phyloP scores from a whole-genome alignment of 768 basidiomycete genomes.

The Symmetrospora coprosmae region DNA sequence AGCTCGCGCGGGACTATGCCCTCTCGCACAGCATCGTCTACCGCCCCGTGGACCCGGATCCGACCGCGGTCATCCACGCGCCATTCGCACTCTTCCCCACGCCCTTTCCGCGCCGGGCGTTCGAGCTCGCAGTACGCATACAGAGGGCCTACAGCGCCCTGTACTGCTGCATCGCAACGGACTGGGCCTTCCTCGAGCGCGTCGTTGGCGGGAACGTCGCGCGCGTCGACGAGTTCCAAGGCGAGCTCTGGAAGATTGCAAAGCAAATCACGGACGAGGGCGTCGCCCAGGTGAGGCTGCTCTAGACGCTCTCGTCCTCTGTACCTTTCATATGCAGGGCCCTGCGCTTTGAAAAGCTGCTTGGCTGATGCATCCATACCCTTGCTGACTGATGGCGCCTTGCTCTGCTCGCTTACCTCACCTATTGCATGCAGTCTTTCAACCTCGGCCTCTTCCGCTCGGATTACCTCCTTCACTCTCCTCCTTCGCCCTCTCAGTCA shows the following conservation, averaged over 20 bases:
- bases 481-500: slow-evolving; percentile 35
- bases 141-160: slow-evolving; percentile 70
- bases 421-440: slow-evolving; percentile 45
- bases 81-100: slow-evolving; percentile 78
- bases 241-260: slow-evolving; percentile 78
- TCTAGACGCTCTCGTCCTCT: not conserved
- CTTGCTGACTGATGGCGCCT: not conserved
- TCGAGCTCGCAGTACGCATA: slow-evolving; percentile 50
- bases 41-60: slow-evolving; percentile 44
- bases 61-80: slow-evolving; percentile 67
- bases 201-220: slow-evolving; percentile 73
- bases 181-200: slow-evolving; percentile 61
- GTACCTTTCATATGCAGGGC: too few species aligned
- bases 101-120: slow-evolving; percentile 62
- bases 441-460: slow-evolving; percentile 86
- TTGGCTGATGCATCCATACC: too few species aligned
- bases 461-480: slow-evolving; percentile 72
- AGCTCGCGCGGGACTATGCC: slow-evolving; percentile 52
- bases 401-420: not conserved
- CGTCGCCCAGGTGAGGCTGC: slow-evolving; percentile 43
- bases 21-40: slow-evolving; percentile 73
- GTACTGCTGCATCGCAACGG: slow-evolving; percentile 68
- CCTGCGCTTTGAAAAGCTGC: too few species aligned
- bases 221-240: slow-evolving; percentile 71
- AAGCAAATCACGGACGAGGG: slow-evolving; percentile 56